These are phyloP conservation scores for Trichoderma reesei DNA, from an alignment of 495 filamentous ascomycete genomes.

Conservation along the genomic window DNA sequence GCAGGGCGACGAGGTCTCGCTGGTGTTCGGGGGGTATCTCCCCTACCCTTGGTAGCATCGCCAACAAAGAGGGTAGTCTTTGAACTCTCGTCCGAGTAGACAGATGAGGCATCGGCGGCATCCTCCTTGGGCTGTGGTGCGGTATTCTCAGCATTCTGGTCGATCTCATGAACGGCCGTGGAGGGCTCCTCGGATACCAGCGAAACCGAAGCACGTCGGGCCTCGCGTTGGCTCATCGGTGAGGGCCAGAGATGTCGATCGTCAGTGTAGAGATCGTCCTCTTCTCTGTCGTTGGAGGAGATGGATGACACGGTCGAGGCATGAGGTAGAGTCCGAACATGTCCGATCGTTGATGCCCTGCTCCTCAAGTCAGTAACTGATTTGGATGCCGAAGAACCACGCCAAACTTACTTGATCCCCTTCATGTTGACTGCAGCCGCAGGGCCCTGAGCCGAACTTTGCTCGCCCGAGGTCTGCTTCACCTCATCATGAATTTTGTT, in stretches of 20 bases:
- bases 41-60: neutral
- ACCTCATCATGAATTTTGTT: neutral
- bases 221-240: neutral
- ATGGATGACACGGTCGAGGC: neutral
- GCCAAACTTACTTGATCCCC: neutral
- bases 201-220: neutral
- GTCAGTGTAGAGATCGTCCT: neutral
- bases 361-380: neutral
- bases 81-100: constrained; percentile 9
- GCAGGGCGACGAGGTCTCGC: neutral
- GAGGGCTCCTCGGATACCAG: neutral
- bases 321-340: neutral
- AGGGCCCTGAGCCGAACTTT: neutral
- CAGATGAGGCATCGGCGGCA: neutral
- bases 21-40: neutral
- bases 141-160: neutral
- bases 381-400: neutral
- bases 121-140: neutral
- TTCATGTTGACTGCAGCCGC: neutral
- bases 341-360: neutral
- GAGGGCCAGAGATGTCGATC: neutral
- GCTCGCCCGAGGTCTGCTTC: neutral
- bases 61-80: constrained; percentile 5
- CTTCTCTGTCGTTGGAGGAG: neutral
- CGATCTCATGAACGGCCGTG: neutral